Evolutionary conservation across 2,329 filamentous ascomycete genomes (phyloP), one percentile per base, ranked within the genome.

Genomic region (Fusarium protoensiforme): DNA sequence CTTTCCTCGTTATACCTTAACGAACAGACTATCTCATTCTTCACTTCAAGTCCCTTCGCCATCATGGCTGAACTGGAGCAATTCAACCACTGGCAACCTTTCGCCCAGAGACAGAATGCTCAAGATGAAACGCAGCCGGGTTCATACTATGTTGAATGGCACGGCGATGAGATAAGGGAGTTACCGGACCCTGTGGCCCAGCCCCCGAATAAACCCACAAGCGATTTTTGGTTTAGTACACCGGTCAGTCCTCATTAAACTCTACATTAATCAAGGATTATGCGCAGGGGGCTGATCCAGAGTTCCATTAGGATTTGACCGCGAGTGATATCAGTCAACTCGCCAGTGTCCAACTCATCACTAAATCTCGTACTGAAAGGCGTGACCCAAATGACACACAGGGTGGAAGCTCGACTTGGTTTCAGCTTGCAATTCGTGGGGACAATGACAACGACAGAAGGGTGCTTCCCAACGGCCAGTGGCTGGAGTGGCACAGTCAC

Each of bases 321-420:
- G 5, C n/a, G 9, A 2, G 5, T 16, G 18, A 53, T 14, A 53
- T 53, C 48, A 22, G 18, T 4, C 24, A 14, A 35, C 27, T 54
- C 27, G 16, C 48, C 10, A 35, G 10, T 33, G 29, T 35, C 7
- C 48, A 54, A 20, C 48, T 54, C 13, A 14, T 54, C 13, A 54
- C n/a, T 7, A 9, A 16, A 4, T 54, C 48, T 3, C 11, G n/a
- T 8, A 29, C 22, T 9, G 6, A 22, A 4, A 14, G 14, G 2
- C 1, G 1, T 9, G 29, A 5, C 8, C 10, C 4, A 7, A 14
- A 54, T 7, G 10, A 7, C 6, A 6, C 6, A 11, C 3, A 4
- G 10, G 16, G 29, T 33, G 27, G 27, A 35, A 33, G 10, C 7
- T 33, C 11, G 31, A 18, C 36, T 18, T 38, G 36, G 36, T 38